Evolutionary conservation across 345 rosid genomes (phyloP).

Genomic region (Arabis alpina): DNA sequence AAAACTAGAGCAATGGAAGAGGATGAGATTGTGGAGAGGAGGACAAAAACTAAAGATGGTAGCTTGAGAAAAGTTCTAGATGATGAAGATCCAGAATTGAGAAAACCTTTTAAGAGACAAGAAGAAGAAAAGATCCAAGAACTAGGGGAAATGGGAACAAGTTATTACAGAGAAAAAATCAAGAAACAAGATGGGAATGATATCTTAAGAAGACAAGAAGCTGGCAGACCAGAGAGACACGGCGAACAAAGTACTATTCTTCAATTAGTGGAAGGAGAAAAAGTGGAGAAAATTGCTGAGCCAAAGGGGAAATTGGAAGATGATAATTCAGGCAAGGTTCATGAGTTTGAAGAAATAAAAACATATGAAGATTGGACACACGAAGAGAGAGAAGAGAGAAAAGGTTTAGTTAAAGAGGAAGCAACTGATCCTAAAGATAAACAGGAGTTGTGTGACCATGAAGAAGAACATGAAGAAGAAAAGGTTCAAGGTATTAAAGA

Average conservation of each 20-base stretch:
- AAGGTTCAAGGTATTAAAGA: slow-evolving; percentile 3
- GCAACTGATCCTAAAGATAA: slow-evolving; percentile 13
- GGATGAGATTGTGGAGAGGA: slow-evolving; percentile 2
- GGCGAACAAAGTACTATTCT: background rate
- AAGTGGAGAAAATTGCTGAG: slow-evolving; percentile 11
- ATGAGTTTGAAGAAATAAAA: slow-evolving; percentile 20
- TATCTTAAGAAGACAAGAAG: slow-evolving; percentile 16
- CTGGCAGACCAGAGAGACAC: background rate
- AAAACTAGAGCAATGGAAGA: background rate
- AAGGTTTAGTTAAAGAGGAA: slow-evolving; percentile 10
- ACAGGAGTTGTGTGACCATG: background rate
- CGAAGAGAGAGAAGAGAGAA: slow-evolving; percentile 2
- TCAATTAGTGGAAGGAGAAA: slow-evolving; percentile 6
- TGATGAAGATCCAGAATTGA: slow-evolving; percentile 15
- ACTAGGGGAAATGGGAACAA: slow-evolving; percentile 12
- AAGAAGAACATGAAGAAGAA: slow-evolving; percentile 3
- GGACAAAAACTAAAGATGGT: slow-evolving; percentile 16
- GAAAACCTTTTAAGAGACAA: slow-evolving; percentile 3
- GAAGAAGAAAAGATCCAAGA: slow-evolving; percentile 15
- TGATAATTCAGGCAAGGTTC: slow-evolving; percentile 4
- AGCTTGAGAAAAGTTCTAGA: slow-evolving; percentile 8
- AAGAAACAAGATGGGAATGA: slow-evolving; percentile 15
- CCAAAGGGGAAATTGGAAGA: background rate
- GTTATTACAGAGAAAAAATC: slow-evolving; percentile 12
- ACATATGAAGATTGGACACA: slow-evolving; percentile 24